phyloP scores from a whole-genome alignment of 2,329 filamentous ascomycete genomes.

The Alternaria sp. region DNA sequence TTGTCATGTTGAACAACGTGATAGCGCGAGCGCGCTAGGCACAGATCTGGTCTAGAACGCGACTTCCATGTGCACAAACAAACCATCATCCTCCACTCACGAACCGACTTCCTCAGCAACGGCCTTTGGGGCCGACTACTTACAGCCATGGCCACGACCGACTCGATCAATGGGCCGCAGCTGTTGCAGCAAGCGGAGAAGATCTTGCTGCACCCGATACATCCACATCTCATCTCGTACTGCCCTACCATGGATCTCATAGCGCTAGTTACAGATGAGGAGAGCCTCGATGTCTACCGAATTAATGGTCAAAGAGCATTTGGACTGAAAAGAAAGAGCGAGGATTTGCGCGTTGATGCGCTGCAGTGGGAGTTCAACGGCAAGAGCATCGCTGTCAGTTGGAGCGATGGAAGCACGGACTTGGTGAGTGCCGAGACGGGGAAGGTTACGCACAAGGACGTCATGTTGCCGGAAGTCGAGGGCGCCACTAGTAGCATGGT shows the following conservation, averaged over 20 bases:
- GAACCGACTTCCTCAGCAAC: constrained; percentile 3
- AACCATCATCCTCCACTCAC: constrained; percentile 10
- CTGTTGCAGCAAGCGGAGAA: constrained; percentile 51
- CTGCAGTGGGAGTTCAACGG: constrained; percentile 60
- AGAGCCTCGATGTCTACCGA: constrained; percentile 76
- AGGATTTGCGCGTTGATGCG: constrained; percentile 42
- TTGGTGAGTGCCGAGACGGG: constrained; percentile 80
- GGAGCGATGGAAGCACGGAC: constrained; percentile 80
- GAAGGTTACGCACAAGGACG: constrained; percentile 74
- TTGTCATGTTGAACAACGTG: constrained; percentile 23
- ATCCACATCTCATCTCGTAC: constrained; percentile 69
- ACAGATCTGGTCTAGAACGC: constrained; percentile 22
- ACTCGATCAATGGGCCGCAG: constrained; percentile 12
- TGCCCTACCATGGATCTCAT: constrained; percentile 86
- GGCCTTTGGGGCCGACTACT: constrained; percentile 10
- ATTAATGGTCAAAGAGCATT: constrained; percentile 77
- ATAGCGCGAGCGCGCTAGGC: constrained; percentile 35
- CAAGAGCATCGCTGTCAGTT: constrained; percentile 80
- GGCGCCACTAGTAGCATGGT: background rate
- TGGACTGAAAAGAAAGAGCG: constrained; percentile 53
- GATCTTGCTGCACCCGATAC: constrained; percentile 56
- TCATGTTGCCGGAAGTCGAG: constrained; percentile 20
- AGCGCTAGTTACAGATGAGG: constrained; percentile 72
- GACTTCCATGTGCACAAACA: constrained; percentile 18
- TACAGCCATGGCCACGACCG: constrained; percentile 10